Evolutionary conservation across 2,329 filamentous ascomycete species (phyloP).

Genomic region (Alternaria infectoria): DNA sequence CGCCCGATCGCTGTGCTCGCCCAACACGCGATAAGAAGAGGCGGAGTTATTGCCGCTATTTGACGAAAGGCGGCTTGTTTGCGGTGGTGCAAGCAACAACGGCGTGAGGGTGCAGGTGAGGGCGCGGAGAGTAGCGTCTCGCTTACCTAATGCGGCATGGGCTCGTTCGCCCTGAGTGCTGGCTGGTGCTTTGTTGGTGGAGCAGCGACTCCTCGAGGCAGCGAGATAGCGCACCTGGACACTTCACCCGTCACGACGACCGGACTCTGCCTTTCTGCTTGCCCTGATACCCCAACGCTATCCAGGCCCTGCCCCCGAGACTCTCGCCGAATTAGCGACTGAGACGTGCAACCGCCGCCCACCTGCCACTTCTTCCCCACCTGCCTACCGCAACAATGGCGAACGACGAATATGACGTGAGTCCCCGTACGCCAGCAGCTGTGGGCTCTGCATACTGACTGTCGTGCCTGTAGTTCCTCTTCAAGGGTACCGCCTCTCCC

Average conservation of each 20-base stretch:
- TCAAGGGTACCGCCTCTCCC: slow-evolving; percentile 76
- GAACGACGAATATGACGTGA: slow-evolving; percentile 99
- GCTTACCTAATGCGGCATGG: slow-evolving; percentile 11
- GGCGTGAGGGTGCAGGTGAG: background rate
- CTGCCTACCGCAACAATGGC: slow-evolving; percentile 70
- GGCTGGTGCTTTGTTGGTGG: slow-evolving; percentile 13
- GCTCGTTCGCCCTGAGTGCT: slow-evolving; percentile 10
- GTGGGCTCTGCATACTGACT: slow-evolving; percentile 32
- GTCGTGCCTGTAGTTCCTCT: slow-evolving; percentile 76
- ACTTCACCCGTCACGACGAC: slow-evolving; percentile 6
- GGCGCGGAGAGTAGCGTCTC: slow-evolving; percentile 7
- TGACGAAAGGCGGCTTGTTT: background rate
- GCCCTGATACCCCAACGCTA: background rate
- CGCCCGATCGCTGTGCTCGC: background rate
- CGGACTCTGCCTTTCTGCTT: background rate
- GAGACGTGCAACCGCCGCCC: slow-evolving; percentile 3
- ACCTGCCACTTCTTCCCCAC: slow-evolving; percentile 25
- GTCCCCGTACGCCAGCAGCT: slow-evolving; percentile 47
- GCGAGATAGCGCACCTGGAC: slow-evolving; percentile 16
- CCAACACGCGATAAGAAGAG: background rate
- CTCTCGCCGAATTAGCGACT: background rate
- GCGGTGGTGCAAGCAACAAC: background rate
- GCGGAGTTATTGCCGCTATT: background rate
- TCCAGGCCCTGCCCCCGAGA: background rate
- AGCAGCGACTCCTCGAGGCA: slow-evolving; percentile 17